Evolutionary conservation across 2,329 filamentous ascomycete species (phyloP), one percentile per base, ranked within the genome.

Genomic region (Tympanopsis confertula): DNA sequence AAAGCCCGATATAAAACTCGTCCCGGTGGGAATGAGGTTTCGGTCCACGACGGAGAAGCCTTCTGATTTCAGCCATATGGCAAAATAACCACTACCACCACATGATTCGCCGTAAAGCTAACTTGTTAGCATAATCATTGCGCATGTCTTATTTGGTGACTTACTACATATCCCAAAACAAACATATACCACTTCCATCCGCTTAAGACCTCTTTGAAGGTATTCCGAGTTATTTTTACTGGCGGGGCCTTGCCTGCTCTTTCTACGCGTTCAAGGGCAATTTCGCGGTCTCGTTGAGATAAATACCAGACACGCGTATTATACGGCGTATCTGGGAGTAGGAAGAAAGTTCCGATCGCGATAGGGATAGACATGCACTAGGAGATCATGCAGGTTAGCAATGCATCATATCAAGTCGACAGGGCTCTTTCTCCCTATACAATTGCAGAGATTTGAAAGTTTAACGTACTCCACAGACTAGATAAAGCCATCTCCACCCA

Each of bases 401-500:
- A 17, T 26, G 4, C 35, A 15, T 7, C 15, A n/a, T n/a, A n/a
- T n/a, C 40, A 41, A 14, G 13, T 10, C 30, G 13, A 18, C 18
- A 32, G 20, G 22, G 13, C 29, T 17, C 24, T 5, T 3, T 22
- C 17, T 29, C 13, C 13, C 13, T 14, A 22, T 36, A 20, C 4
- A 22, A 38, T n/a, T n/a, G n/a, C n/a, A n/a, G n/a, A n/a, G n/a
- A n/a, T n/a, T n/a, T n/a, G n/a, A n/a, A n/a, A 12, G 5, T 13
- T 19, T 7, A 19, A 13, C 10, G 22, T 40, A 38, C 35, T 39
- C 45, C 37, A 24, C 46, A 49, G 15, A 52, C 41, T 24, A 54
- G 47, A 33, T 53, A 55, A 13, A 55, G 44, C 54, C 54, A 55
- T n/a, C 52, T 41, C 55, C 55, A 57, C 2, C 54, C 53, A 4